Conservation (phyloP, 495 filamentous ascomycete species). For the Halenospora varia region DNA sequence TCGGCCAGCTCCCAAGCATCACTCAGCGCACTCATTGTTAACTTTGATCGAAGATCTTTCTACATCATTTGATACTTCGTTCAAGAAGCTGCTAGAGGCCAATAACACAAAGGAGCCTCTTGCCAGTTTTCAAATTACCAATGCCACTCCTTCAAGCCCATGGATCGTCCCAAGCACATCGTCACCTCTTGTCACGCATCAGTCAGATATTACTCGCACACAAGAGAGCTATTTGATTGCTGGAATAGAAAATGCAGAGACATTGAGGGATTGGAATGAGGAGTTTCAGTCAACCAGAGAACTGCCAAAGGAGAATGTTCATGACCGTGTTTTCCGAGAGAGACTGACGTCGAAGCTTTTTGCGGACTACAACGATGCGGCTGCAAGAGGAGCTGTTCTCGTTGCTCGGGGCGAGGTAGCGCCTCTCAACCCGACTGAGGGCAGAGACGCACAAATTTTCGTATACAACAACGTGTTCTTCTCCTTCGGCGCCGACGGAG, state of each 20-base stretch:
- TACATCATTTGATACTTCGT: conserved; percentile 72
- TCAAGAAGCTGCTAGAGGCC: conserved; percentile 70
- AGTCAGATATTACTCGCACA: conserved; percentile 77
- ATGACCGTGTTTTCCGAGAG: conserved; percentile 95
- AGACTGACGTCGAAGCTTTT: conserved; percentile 91
- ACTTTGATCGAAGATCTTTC: conserved; percentile 73
- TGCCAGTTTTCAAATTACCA: conserved; percentile 90
- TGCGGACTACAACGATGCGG: conserved; percentile 95
- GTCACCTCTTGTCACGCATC: conserved; percentile 63
- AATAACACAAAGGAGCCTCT: conserved; percentile 82
- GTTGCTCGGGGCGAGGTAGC: conserved; percentile 92
- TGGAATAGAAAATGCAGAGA: conserved; percentile 89
- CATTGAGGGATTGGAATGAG: conserved; percentile 97
- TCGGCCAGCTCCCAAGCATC: conserved; percentile 61
- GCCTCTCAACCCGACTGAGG: conserved; percentile 95
- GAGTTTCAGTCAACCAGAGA: conserved; percentile 97
- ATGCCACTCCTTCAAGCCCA: conserved; percentile 84
- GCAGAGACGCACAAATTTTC: conserved; percentile 91
- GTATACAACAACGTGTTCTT: conserved; percentile 99
- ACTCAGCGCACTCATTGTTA: conserved; percentile 80
- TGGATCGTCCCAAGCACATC: conserved; percentile 77
- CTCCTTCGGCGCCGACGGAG: conserved; percentile 96
- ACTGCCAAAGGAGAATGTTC: conserved; percentile 84
- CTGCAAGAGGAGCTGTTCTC: conserved; percentile 85
- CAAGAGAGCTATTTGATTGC: conserved; percentile 90